Evolutionary conservation across 768 basidiomycete genomes (phyloP).

Genomic region (Daedaleopsis nitida): DNA sequence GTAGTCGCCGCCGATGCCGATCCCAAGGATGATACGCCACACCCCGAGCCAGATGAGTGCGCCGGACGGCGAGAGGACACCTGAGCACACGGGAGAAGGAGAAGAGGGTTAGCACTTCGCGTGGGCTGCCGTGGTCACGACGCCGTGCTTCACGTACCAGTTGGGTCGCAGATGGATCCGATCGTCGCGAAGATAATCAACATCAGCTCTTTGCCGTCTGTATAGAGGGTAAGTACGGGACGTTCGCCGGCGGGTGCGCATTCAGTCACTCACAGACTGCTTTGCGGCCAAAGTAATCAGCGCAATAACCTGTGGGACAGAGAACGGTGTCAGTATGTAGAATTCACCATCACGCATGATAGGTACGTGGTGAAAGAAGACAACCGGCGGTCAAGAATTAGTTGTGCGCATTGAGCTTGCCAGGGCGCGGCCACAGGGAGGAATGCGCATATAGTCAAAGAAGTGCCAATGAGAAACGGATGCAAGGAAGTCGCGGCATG

Average conservation of each 20-base stretch:
- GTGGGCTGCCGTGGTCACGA: not conserved
- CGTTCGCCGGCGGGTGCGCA: slow-evolving; percentile 6
- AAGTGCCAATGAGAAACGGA: too few species aligned
- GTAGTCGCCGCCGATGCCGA: slow-evolving; percentile 82
- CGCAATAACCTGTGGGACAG: slow-evolving; percentile 52
- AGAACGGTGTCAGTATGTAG: not conserved
- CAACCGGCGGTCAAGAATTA: too few species aligned
- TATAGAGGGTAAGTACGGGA: not conserved
- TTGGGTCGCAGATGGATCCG: slow-evolving; percentile 65
- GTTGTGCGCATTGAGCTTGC: too few species aligned
- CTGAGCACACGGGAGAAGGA: slow-evolving; percentile 27
- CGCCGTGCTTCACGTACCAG: slow-evolving; percentile 35
- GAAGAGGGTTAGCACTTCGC: not conserved
- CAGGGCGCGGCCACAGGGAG: too few species aligned
- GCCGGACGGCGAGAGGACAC: slow-evolving; percentile 51
- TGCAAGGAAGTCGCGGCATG: slow-evolving; percentile 36
- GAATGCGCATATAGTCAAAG: too few species aligned
- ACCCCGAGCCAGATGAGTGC: slow-evolving; percentile 64
- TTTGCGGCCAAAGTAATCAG: slow-evolving; percentile 70
- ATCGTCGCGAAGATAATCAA: slow-evolving; percentile 80
- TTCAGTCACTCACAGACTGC: slow-evolving; percentile 51
- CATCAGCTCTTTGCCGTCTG: slow-evolving; percentile 80
- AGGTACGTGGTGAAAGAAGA: too few species aligned
- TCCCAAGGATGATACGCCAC: slow-evolving; percentile 72
- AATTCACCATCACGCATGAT: too few species aligned